Evolutionary conservation across 2,329 filamentous ascomycete genomes (phyloP).

Genomic region (Alternaria triticimaculans): DNA sequence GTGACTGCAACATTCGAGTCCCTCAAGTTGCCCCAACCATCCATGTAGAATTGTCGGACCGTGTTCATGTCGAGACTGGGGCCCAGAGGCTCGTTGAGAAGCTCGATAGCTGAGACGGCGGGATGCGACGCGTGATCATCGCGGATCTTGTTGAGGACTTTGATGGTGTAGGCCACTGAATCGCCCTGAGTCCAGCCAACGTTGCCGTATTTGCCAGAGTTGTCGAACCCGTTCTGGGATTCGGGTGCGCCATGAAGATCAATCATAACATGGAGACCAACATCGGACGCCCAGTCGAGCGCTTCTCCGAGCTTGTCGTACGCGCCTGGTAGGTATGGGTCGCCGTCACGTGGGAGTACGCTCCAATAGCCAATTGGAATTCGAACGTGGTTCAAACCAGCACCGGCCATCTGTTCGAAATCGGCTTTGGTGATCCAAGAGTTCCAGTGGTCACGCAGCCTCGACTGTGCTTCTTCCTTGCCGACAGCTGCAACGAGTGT

Average conservation of each 20-base stretch:
- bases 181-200: constrained; percentile 56
- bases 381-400: constrained; percentile 68
- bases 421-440: constrained; percentile 64
- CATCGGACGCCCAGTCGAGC: constrained; percentile 63
- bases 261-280: constrained; percentile 69
- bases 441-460: constrained; percentile 64
- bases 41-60: constrained; percentile 56
- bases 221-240: constrained; percentile 73
- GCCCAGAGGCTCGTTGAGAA: constrained; percentile 58
- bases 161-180: constrained; percentile 49
- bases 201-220: constrained; percentile 61
- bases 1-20: constrained; percentile 52
- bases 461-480: constrained; percentile 54
- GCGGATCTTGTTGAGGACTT: constrained; percentile 55
- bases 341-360: constrained; percentile 57
- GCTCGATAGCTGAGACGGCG: constrained; percentile 55
- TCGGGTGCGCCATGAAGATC: constrained; percentile 71
- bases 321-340: constrained; percentile 69
- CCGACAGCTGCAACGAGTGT: constrained; percentile 60
- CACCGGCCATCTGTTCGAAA: constrained; percentile 61
- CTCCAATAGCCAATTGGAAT: constrained; percentile 74
- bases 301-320: constrained; percentile 64
- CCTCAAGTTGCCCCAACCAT: constrained; percentile 56
- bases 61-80: constrained; percentile 51
- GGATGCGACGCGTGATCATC: constrained; percentile 55